Percentiles rank a stretch among this genome's conserved stretches.
Evolutionary conservation across 2,329 filamentous ascomycete species (phyloP).

Genomic region (Byssothecium circinans): DNA sequence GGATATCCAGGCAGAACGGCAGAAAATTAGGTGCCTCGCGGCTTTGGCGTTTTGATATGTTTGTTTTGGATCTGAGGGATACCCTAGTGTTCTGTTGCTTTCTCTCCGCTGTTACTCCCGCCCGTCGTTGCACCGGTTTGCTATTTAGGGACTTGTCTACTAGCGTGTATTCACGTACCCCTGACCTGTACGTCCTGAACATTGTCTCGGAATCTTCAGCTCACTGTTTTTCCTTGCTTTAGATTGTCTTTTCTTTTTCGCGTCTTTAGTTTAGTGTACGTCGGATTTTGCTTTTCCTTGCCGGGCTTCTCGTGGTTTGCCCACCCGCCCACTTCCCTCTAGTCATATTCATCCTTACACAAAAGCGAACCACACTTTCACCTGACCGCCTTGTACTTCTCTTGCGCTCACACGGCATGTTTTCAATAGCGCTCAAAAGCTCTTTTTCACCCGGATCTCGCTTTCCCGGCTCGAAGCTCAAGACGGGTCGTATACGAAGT

Average conservation of each 20-base stretch:
- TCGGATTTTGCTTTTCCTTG: background rate
- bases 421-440: conserved; percentile 1
- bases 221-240: background rate
- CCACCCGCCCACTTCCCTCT: conserved; percentile 9
- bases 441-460: background rate
- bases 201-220: background rate
- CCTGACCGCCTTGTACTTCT: conserved; percentile 10
- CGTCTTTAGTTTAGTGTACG: background rate
- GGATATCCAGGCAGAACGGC: too few relatives aligned
- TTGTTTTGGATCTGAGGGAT: conserved; percentile 10
- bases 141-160: background rate
- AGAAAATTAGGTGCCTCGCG: too few relatives aligned
- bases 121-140: conserved; percentile 3
- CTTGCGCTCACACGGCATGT: conserved; percentile 12
- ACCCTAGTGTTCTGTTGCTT: conserved; percentile 15
- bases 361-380: conserved; percentile 7
- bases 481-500: background rate
- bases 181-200: background rate
- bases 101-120: conserved; percentile 4
- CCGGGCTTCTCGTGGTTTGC: background rate
- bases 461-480: background rate
- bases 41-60: conserved; percentile 12
- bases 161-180: conserved; percentile 3
- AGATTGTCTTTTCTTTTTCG: background rate
- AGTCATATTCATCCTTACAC: background rate